phyloP scores from a whole-genome alignment of 805 yeast species.

The Suhomyces xylopsoci region DNA sequence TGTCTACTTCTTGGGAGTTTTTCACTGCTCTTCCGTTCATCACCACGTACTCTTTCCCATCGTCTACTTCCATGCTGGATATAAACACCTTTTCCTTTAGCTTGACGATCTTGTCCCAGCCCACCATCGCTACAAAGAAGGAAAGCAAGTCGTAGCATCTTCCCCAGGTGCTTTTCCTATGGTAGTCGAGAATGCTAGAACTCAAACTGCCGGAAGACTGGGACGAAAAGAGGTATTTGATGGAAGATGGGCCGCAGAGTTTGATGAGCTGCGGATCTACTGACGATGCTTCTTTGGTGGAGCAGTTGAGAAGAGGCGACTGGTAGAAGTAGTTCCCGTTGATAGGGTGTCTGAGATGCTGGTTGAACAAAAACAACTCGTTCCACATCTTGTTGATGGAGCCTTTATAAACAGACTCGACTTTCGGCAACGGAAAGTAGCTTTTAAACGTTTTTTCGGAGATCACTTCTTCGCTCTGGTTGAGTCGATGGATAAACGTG shows the following conservation, averaged over 20 bases:
- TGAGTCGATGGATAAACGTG: constrained; percentile 18
- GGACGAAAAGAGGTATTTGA: constrained; percentile 27
- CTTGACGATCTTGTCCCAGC: constrained; percentile 78
- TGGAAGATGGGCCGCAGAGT: constrained; percentile 25
- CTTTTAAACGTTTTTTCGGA: constrained; percentile 24
- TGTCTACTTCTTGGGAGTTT: neutral
- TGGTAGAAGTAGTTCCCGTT: constrained; percentile 33
- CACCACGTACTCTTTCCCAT: constrained; percentile 16
- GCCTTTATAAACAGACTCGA: constrained; percentile 18
- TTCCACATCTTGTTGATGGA: constrained; percentile 34
- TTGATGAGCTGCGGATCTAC: constrained; percentile 30
- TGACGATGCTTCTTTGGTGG: constrained; percentile 33
- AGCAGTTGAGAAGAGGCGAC: constrained; percentile 32
- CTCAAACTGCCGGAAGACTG: constrained; percentile 27
- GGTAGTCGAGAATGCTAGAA: constrained; percentile 31
- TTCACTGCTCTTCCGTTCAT: constrained; percentile 10
- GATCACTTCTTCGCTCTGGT: constrained; percentile 22
- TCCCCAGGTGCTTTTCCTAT: constrained; percentile 39
- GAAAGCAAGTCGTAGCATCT: constrained; percentile 64
- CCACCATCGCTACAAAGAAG: constrained; percentile 60
- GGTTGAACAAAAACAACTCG: constrained; percentile 25
- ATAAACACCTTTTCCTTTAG: constrained; percentile 67
- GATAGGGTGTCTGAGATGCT: constrained; percentile 33
- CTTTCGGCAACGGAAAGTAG: constrained; percentile 28
- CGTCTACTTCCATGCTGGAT: constrained; percentile 39